A percentile compares a stretch with the other conserved stretches of the same genome.
phyloP scores from a whole-genome alignment of 2,329 filamentous ascomycete species.

The Diaporthe sp. region DNA sequence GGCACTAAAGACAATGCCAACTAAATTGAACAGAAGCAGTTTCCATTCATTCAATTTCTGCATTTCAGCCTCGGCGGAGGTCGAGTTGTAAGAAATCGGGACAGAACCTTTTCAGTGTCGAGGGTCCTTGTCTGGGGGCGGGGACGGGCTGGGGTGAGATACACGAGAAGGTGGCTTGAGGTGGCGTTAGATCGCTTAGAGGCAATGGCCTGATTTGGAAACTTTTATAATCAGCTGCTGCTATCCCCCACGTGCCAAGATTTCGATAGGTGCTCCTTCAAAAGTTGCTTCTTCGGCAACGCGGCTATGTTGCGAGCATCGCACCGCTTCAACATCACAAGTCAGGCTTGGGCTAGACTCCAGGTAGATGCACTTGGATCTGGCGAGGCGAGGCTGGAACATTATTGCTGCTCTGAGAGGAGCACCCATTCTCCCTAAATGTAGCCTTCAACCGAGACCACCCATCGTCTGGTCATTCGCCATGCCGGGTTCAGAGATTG shows the following conservation, averaged over 20 bases:
- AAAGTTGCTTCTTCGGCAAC: not conserved
- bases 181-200: not conserved
- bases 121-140: not conserved
- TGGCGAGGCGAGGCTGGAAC: not conserved
- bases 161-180: not conserved
- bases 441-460: not conserved
- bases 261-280: not conserved
- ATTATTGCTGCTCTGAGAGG: not conserved
- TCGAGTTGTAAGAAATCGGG: not conserved
- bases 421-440: not conserved
- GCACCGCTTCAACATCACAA: not conserved
- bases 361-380: not conserved
- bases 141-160: not conserved
- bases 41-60: too few species aligned
- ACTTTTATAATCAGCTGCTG: constrained; percentile 37
- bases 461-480: not conserved
- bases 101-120: not conserved
- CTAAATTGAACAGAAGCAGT: too few species aligned
- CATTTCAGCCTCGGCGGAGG: too few species aligned
- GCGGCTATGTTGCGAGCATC: not conserved
- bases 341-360: not conserved
- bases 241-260: not conserved
- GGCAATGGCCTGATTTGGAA: not conserved
- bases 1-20: too few species aligned
- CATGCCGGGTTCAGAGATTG: not conserved